These are phyloP conservation scores for Melanogaster broomeanus DNA, from an alignment of 768 basidiomycete species.

Conservation along the genomic window DNA sequence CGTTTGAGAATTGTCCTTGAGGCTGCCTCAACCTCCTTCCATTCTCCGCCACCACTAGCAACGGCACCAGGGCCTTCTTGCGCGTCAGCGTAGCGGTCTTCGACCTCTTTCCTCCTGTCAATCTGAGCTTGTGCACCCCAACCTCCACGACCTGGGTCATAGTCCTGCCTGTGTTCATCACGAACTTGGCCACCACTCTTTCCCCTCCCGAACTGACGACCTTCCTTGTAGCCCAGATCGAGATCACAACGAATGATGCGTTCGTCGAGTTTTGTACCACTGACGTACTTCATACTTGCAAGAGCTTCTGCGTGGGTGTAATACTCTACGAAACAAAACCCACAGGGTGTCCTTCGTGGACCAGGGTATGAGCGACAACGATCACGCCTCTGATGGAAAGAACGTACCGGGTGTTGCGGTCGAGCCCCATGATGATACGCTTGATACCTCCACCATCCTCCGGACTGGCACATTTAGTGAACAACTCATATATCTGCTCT, in stretches of 20 bases:
- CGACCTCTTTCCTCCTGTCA: conserved; percentile 77
- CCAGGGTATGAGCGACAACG: conserved; percentile 8
- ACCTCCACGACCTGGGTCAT: conserved; percentile 93
- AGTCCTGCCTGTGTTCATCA: conserved; percentile 96
- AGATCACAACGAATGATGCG: conserved; percentile 97
- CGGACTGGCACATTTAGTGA: conserved; percentile 84
- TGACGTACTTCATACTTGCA: conserved; percentile 90
- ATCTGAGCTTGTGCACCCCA: conserved; percentile 90
- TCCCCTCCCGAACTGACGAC: conserved; percentile 94
- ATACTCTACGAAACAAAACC: conserved; percentile 96
- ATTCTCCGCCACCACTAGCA: conserved; percentile 83
- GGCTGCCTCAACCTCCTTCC: conserved; percentile 74
- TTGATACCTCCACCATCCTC: conserved; percentile 91
- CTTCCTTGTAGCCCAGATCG: conserved; percentile 95
- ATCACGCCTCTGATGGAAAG: neutral
- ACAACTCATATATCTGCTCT: conserved; percentile 94
- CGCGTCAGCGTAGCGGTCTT: conserved; percentile 83
- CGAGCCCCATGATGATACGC: conserved; percentile 93
- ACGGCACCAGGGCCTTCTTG: conserved; percentile 80
- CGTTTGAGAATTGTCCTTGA: conserved; percentile 57
- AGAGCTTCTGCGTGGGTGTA: conserved; percentile 94
- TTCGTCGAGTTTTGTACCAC: conserved; percentile 98
- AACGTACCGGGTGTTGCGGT: conserved; percentile 79
- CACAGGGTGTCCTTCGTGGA: conserved; percentile 75
- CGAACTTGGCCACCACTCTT: conserved; percentile 96